Base-by-base conservation (phyloP, 371 early-diverging fungal species). In the Fennellomyces sp. region DNA sequence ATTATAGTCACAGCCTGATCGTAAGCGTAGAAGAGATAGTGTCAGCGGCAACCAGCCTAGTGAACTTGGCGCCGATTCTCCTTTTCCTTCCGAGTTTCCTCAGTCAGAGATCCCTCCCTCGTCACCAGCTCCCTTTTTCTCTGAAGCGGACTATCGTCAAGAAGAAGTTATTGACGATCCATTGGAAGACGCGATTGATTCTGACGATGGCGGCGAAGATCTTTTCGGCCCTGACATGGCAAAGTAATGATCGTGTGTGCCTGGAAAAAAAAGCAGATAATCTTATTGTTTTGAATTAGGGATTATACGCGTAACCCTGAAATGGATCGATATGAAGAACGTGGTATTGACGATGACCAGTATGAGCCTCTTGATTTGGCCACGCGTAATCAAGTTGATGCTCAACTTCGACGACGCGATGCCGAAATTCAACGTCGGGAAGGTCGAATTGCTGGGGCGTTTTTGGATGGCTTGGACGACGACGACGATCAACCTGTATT, bases 381-480 rank as follows among this genome's bases (percentile, higher is more conserved):
- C 11, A 77, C 85, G 23, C 88, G 97, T 26, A 84, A 85, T 17
- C 82, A 82, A 17, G 88, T 91, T 13, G 97, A 97, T 63, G 88
- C 85, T 3, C 75, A 85, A 49, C 75, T 98, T 80, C 77, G 88
- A 29, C 70, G 91, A 60, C 86, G 97, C 38, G 98, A 97, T 73
- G 81, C 83, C 8, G 92, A 87, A 59, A 85, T 88, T 63, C 90
- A 85, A 19, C 74, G 91, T 31, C 75, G 85, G 25, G 78, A 80
- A 33, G 90, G 90, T 28, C 65, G 92, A n/a, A 83, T 94, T 41
- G 94, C 95, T 2, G 90, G 88, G 36, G 95, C 94, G 2, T 94
- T 93, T 67, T 65, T 93, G 76, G 91, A 94, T 69, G 94, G 88
- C 61, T 67, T 78, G 26, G 83, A 79, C 30, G 84, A 79, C n/a